Evolutionary conservation across 2,329 filamentous ascomycete species (phyloP), one percentile per base, ranked within the genome.

Genomic region (Colletotrichum camelliae): DNA sequence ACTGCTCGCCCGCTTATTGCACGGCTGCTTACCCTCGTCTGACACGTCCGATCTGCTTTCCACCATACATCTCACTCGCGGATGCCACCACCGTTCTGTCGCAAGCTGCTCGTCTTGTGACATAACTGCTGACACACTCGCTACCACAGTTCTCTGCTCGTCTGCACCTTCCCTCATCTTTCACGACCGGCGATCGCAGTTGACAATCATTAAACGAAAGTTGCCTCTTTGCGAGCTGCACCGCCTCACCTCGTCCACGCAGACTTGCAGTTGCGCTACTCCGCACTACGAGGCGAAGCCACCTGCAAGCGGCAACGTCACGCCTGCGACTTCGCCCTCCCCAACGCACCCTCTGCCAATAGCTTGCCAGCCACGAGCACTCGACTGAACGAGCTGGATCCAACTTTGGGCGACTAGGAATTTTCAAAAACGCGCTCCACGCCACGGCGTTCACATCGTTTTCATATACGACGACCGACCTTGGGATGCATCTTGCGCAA

Each of bases 401-500:
- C n/a, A 27, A 64, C 33, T 12, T 21, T 37, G 60, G 60, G 33
- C 60, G 18, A 39, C n/a, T 33, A 37, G 33, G n/a, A 37, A 62
- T 21, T 15, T 39, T 43, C 35, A 33, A 24, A 37, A 27, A 18
- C 31, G n/a, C 29, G 35, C 16, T 15, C 43, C 43, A 21, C 70
- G 31, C 27, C 10, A 35, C 29, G 27, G 15, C 15, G 13, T 64
- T 64, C 27, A 31, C 55, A 64, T 64, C 39, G n/a, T 67, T 43
- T 24, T 16, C 52, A 33, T n/a, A 67, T n/a, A 58, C 35, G 43
- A 24, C 15, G n/a, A 31, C 27, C 16, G 18, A 60, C 29, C 57
- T 75, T 70, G 66, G 62, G 21, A 67, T 75, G 74, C 60, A 35
- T 62, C 55, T 70, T 67, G 37, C 10, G 31, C 35, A 67, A 71